A percentile compares a stretch with the other conserved stretches of the same genome.
Conservation (phyloP, 73 alveolate genomes). For the Paramecium sexaurelia region DNA sequence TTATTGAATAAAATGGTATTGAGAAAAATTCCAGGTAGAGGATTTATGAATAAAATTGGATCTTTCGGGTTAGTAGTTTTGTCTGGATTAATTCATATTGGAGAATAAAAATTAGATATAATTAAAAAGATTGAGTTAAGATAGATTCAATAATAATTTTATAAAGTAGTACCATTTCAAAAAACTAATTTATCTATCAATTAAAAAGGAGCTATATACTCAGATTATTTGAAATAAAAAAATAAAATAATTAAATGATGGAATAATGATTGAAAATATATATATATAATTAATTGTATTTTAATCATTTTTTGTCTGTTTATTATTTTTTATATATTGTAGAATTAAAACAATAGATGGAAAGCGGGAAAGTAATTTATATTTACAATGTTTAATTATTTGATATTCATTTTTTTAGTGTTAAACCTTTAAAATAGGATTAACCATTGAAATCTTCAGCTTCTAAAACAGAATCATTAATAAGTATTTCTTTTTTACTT, state of each 20-base stretch:
- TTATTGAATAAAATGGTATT: not conserved
- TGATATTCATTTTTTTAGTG: not conserved
- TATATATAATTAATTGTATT: no score
- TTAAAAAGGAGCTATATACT: not conserved
- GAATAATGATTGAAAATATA: no score
- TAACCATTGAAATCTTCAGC: not conserved
- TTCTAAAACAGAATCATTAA: not conserved
- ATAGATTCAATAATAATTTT: not conserved
- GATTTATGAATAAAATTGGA: not conserved
- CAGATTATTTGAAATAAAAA: not conserved
- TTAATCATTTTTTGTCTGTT: no score
- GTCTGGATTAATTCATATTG: not conserved
- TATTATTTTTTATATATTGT: no score
- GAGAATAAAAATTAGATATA: not conserved
- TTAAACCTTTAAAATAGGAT: not conserved
- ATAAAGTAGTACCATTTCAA: not conserved
- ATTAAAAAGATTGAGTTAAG: not conserved
- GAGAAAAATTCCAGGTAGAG: not conserved
- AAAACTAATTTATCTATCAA: not conserved
- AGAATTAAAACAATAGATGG: no score
- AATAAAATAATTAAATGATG: not conserved
- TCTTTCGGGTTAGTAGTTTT: not conserved
- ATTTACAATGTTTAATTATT: not conserved
- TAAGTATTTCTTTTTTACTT: not conserved
- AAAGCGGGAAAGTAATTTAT: not conserved